Base-by-base conservation (phyloP, 1,284 basidiomycete species). In the Sporisorium scitamineum region DNA sequence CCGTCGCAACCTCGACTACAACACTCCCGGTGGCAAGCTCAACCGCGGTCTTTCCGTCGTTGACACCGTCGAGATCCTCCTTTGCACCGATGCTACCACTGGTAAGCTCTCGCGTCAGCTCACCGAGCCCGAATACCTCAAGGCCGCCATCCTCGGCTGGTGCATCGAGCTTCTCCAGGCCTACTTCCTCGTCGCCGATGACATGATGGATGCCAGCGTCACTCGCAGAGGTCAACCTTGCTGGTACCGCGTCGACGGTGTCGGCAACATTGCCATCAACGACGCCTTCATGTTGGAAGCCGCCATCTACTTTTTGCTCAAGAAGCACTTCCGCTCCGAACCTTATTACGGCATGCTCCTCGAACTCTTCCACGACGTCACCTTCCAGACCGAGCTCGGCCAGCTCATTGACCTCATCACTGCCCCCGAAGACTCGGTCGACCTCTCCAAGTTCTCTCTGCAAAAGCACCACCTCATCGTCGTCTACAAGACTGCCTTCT, bases 171-270 rank as follows among this genome's bases (percentile, higher is more conserved):
- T 98, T 93, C 90, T 98, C 16, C 97, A 99, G 92, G 94, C 95
- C 0, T 98, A 93, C 88, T 98, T 98, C 90, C 90, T 99, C 61
- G 95, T 99, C 61, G 91, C 94, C 24, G 96, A 99, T 87, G 96
- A 99, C 86, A 95, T 99, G 86, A 99, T 98, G 95, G 97, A 99
- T 86, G 87, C 90, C 26, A 94, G 92, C 54, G 91, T 97, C 81
- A 99, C 95, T 7, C 92, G 97, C 44, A 91, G 96, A n/a, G 92
- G 93, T n/a, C 95, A 98, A 86, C 93, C 95, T 0, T 99, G 96
- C 87, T 99, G 94, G 93, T 99, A 96, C 88, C 55, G 75, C 16
- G 79, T 84, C 58, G 73, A 81, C 20, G 78, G 79, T 29, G 91
- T 99, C 62, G 91, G 91, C 58, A 91, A 92, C 86, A 92, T 97